Evolutionary conservation across 331 rosid species (phyloP), one percentile per base, ranked within the genome.

Genomic region (Quercus lobata): DNA sequence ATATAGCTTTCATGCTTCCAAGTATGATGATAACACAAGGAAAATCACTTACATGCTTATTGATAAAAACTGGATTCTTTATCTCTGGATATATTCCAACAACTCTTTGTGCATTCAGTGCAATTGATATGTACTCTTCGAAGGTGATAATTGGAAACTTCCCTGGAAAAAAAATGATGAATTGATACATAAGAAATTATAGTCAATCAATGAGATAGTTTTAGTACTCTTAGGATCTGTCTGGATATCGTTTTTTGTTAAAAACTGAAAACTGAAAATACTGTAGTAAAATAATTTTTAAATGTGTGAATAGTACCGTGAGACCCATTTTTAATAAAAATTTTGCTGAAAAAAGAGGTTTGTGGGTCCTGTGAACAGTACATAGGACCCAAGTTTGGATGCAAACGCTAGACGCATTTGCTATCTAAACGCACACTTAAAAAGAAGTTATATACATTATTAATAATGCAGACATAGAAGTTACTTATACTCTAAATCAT

Each of bases 51-150:
- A 93, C 99, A 73, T 71, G 90, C 74, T 96, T 86, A 77, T 96
- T 96, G 87, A 93, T 88, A 57, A 88, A 61, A 34, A 91, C 91
- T 17, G 99, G 98, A 77, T 84, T 84, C 87, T 96, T 96, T 41
- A 96, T 90, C 88, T 96, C 99, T 24, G 99, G 98, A 80, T 96
- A 96, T 81, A 96, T 90, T 88, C 99, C 99, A 82, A 96, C 97
- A 57, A 93, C 89, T 84, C 98, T 93, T 75, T 85, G 84, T 55
- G 99, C 96, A 29, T 91, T 87, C 80, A 93, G 80, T 79, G 97
- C 98, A 72, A 93, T 90, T 81, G 91, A 79, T 81, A 96, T 91
- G 87, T 61, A 96, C 81, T 93, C 99, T 83, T 96, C 97, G 58
- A 96, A 96, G 83, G 99, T 93, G 76, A 91, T 88, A 55, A 96